Evolutionary conservation across 805 yeast species (phyloP), one percentile per base, ranked within the genome.

Genomic region (Starmerella asiatica): DNA sequence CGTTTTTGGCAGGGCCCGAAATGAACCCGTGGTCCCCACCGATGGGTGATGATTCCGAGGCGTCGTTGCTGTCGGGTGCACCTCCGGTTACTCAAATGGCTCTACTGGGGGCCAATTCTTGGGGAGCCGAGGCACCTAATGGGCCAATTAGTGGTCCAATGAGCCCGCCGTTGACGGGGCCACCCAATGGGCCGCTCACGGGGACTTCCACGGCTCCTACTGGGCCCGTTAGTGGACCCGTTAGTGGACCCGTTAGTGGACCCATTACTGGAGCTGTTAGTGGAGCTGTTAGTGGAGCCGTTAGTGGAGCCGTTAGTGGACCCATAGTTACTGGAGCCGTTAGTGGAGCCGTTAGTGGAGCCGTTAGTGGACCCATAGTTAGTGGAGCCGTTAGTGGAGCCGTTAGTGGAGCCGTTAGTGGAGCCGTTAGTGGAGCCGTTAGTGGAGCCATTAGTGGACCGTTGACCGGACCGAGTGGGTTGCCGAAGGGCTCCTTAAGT

Each of bases 161-260:
- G n/a, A n/a, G n/a, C n/a, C n/a, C n/a, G n/a, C n/a, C n/a, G n/a
- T n/a, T n/a, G n/a, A n/a, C n/a, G n/a, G n/a, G n/a, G n/a, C n/a
- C n/a, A n/a, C n/a, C n/a, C n/a, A n/a, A n/a, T n/a, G n/a, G n/a
- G n/a, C n/a, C n/a, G n/a, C n/a, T n/a, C n/a, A n/a, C n/a, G n/a
- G 31, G 31, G 12, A n/a, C 31, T 11, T 8, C 16, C 31, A 29
- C 17, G 12, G 31, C 17, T 16, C 36, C 36, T 19, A 8, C 7
- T 14, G 36, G 36, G 15, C 27, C 36, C 6, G 7, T 33, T 9
- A 33, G 36, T 19, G 36, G 36, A 4, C 17, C 36, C 15, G 18
- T 6, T 6, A 33, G 21, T n/a, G 36, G 21, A 5, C 36, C 36
- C 9, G 12, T n/a, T 17, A 19, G 24, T n/a, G 34, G 24, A 15